Evolutionary conservation across 371 early-diverging fungal genomes (phyloP), one percentile per base, ranked within the genome.

Genomic region (Choanephora cucurbitarum): DNA sequence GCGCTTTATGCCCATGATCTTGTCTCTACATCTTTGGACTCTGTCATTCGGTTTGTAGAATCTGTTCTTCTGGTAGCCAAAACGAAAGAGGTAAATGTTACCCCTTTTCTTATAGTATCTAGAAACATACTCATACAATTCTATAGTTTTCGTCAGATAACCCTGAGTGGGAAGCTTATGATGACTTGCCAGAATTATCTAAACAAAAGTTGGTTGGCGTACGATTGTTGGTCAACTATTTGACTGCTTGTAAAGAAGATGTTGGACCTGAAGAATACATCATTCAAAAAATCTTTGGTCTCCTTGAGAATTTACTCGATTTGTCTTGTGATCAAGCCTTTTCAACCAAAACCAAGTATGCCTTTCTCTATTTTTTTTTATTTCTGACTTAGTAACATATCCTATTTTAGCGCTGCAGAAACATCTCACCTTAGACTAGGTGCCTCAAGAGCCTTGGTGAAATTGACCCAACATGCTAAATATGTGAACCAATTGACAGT

Each of bases 401-500:
- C 19, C n/a, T 14, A 39, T 2, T 8, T 15, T 42, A 77, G 77
- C 52, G 69, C 72, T 45, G 66, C 77, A 0, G 77, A 77, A 49
- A 51, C 66, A 21, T 69, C 75, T 8, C 69, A 71, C 49, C 60
- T 78, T 34, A 84, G 92, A 23, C 67, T 94, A 34, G 74, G 79
- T 1, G 93, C 93, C 0, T 84, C 87, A 2, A 66, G 79, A 28
- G 69, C 83, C 7, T 58, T 91, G 45, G 66, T 95, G 33, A 87
- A 87, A 65, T 73, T 95, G 5, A 80, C 88, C 1, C 67, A 79
- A 2, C 58, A 72, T 17, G 58, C 67, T 3, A 64, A 65, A 15
- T 86, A 83, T 55, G 81, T 84, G 24, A 62, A 69, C 37, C 63
- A 81, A 62, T 63, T 92, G 6, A 64, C 80, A 0, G 75, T 79